Conservation (phyloP, 2,329 filamentous ascomycete genomes). For the Botrytis hyacinthi region DNA sequence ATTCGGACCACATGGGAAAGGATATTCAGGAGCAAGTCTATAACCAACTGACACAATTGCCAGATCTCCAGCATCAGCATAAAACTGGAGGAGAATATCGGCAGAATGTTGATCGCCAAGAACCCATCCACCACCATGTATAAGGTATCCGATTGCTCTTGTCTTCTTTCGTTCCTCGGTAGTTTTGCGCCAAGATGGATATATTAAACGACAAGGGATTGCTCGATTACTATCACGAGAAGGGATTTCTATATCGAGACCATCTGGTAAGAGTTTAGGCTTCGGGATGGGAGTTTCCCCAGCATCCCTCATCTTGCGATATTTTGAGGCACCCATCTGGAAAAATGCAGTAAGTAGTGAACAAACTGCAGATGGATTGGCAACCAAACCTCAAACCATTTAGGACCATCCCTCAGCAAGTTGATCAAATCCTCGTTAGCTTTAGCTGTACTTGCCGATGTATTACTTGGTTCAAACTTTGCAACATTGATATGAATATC, state of each 20-base stretch:
- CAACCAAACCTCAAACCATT: slow-evolving; percentile 51
- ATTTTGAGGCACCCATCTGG: slow-evolving; percentile 53
- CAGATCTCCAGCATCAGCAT: slow-evolving; percentile 49
- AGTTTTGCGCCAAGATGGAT: slow-evolving; percentile 28
- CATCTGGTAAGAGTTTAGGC: slow-evolving; percentile 47
- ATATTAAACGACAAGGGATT: slow-evolving; percentile 48
- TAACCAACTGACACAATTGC: slow-evolving; percentile 57
- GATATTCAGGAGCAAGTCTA: slow-evolving; percentile 57
- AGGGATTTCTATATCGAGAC: slow-evolving; percentile 48
- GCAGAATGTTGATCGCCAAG: slow-evolving; percentile 35
- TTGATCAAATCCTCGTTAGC: slow-evolving; percentile 43
- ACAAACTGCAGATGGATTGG: not conserved
- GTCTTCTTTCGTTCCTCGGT: slow-evolving; percentile 50
- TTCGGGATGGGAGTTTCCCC: slow-evolving; percentile 52
- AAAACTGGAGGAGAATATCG: slow-evolving; percentile 46
- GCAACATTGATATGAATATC: slow-evolving; percentile 44
- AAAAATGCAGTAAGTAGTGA: not conserved
- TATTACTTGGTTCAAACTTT: slow-evolving; percentile 45
- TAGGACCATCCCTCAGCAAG: slow-evolving; percentile 40
- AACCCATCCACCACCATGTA: slow-evolving; percentile 48
- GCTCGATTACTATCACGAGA: slow-evolving; percentile 50
- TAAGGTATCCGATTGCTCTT: slow-evolving; percentile 51
- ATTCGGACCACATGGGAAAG: slow-evolving; percentile 53
- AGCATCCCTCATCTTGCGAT: slow-evolving; percentile 52
- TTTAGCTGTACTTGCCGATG: slow-evolving; percentile 43